A percentile compares a stretch with the other conserved stretches of the same genome.
Conservation (phyloP, 306 rosid genomes). For the Geum urbanum region DNA sequence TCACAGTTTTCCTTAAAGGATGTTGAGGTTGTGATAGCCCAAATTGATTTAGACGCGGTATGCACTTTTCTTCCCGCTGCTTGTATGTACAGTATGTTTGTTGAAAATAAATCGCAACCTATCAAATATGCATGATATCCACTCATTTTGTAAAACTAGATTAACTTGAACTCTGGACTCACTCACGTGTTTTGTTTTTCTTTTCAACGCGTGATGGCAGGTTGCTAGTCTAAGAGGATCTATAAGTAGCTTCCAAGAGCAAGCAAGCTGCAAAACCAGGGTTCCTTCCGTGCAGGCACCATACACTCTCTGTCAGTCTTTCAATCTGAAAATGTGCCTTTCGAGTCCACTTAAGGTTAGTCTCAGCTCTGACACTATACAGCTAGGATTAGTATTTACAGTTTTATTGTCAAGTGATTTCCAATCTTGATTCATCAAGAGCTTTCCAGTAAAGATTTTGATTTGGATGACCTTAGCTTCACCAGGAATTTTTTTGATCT, state of each 20-base stretch:
- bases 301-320: constrained; percentile 64
- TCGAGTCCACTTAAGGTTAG: constrained; percentile 78
- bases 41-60: constrained; percentile 93
- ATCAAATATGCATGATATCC: constrained; percentile 6
- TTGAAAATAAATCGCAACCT: neutral
- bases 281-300: constrained; percentile 72
- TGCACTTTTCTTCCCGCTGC: constrained; percentile 21
- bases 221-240: constrained; percentile 98
- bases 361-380: constrained; percentile 24
- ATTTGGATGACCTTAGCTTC: neutral
- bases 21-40: constrained; percentile 78
- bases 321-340: constrained; percentile 55
- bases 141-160: neutral
- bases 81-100: neutral
- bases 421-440: neutral
- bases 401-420: neutral
- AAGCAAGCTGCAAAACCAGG: constrained; percentile 80
- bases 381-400: neutral
- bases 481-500: neutral
- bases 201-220: constrained; percentile 38
- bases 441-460: constrained; percentile 16
- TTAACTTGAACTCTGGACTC: constrained; percentile 5
- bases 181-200: constrained; percentile 23
- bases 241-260: constrained; percentile 94
- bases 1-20: constrained; percentile 95